phyloP scores from a whole-genome alignment of 2,329 filamentous ascomycete species.

The Moelleriella libera region DNA sequence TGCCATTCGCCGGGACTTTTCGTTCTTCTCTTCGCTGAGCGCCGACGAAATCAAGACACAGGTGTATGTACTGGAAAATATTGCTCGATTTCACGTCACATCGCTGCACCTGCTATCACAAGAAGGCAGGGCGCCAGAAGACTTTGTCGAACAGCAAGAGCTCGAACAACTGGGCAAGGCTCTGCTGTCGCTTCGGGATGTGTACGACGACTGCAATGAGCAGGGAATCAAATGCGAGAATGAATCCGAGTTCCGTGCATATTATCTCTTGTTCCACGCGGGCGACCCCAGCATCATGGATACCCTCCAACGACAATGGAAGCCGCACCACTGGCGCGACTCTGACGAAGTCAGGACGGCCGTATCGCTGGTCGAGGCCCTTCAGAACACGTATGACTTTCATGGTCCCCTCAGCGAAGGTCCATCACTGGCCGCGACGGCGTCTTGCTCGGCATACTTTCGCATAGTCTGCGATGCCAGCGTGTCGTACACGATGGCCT shows the following conservation, averaged over 20 bases:
- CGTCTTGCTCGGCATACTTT: constrained; percentile 41
- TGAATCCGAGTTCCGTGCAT: constrained; percentile 52
- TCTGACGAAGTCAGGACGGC: constrained; percentile 48
- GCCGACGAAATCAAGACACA: constrained; percentile 41
- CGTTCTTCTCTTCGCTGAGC: constrained; percentile 48
- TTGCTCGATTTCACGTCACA: constrained; percentile 52
- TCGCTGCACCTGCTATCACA: constrained; percentile 48
- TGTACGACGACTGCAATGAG: constrained; percentile 51
- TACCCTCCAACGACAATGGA: constrained; percentile 41
- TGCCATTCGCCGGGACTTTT: constrained; percentile 54
- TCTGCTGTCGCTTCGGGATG: constrained; percentile 48
- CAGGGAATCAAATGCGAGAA: constrained; percentile 44
- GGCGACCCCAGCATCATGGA: constrained; percentile 41
- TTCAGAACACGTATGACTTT: constrained; percentile 43
- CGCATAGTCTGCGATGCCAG: constrained; percentile 39
- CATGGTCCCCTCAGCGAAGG: constrained; percentile 41
- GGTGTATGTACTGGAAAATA: constrained; percentile 51
- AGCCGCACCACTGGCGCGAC: constrained; percentile 35
- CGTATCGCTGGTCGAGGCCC: constrained; percentile 42
- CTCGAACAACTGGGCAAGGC: constrained; percentile 53
- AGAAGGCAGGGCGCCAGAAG: constrained; percentile 38
- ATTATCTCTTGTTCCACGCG: constrained; percentile 49
- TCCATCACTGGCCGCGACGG: constrained; percentile 32
- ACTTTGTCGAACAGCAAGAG: constrained; percentile 54
- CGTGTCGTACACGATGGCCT: constrained; percentile 57